Base-by-base conservation (phyloP, 2,329 filamentous ascomycete species). In the Alternaria burnsii region DNA sequence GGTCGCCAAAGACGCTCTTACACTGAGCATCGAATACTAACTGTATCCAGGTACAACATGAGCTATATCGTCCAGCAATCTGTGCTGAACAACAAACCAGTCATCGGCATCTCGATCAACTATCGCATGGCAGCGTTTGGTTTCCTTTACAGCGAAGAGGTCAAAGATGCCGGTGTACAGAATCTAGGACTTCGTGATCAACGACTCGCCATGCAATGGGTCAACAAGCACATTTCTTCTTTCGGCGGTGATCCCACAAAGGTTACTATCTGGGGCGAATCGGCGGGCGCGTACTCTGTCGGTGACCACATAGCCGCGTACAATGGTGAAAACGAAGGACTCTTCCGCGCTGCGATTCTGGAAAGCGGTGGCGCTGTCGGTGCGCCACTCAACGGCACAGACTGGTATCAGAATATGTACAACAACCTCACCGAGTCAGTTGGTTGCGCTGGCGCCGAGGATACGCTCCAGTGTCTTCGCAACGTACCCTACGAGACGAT, bases 161-260 rank as follows among this genome's bases (percentile, higher is more conserved):
- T 83, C 4, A 68, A 78, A 24, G 69, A 72, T 4, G 66, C 71
- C 5, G 72, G 73, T 5, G 72, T 70, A 3, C 71, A 80, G 1
- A 83, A 83, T 55, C 85, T 80, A 1, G 89, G 88, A 0, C 75
- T 91, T 5, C 79, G 89, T 4, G 89, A 91, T 66, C 88, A 91
- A 72, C 80, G 87, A 5, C 80, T 84, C 12, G 79, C 85, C 0
- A 71, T 91, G 46, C 71, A 84, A 46, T 91, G 89, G 89, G 82
- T 90, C 0, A 81, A 86, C 66, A 78, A 82, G 20, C 79, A 91
- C 61, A 89, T 91, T n/a, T 65, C 66, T 2, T 36, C 69, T 1
- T 78, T 77, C 38, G 73, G 87, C 2, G 87, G 88, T 0, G 83
- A 89, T 62, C 84, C 86, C 0, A 66, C 81, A 10, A 86, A 87